A percentile compares a stretch with the other conserved stretches of the same genome.
Conservation (phyloP, 257 asterid genomes). For the Ligustrum vulgare region DNA sequence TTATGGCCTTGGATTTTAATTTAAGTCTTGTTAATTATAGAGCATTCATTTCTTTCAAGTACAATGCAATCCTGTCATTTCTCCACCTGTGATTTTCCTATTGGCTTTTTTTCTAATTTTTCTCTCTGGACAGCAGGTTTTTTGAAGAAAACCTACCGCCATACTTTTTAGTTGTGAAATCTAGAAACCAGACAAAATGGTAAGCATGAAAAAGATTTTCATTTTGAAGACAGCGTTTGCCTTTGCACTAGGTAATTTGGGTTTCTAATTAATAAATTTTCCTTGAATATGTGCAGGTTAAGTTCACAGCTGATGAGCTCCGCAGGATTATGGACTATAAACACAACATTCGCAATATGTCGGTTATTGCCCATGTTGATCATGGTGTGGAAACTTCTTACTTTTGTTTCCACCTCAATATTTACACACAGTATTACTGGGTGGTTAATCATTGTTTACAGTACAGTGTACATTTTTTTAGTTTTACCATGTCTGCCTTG, state of each 20-base stretch:
- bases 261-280: background rate
- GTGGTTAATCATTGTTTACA: background rate
- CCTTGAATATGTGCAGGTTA: constrained; percentile 8
- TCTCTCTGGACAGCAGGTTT: background rate
- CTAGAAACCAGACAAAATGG: background rate
- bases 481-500: background rate
- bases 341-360: constrained; percentile 29
- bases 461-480: background rate
- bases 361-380: constrained; percentile 41
- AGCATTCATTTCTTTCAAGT: background rate
- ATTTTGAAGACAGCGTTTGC: background rate
- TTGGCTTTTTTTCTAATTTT: background rate
- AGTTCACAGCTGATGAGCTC: constrained; percentile 28
- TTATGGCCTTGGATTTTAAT: background rate
- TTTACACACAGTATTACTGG: background rate
- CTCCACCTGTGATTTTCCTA: background rate
- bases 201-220: background rate
- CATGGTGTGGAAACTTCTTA: constrained; percentile 25
- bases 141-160: background rate
- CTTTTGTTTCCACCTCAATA: background rate
- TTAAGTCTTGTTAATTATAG: background rate
- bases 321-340: constrained; percentile 30
- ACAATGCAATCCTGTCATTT: background rate
- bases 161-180: background rate
- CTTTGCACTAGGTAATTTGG: background rate